These are phyloP conservation scores for Turnera subulata DNA, from an alignment of 345 rosid genomes.

Conservation along the genomic window DNA sequence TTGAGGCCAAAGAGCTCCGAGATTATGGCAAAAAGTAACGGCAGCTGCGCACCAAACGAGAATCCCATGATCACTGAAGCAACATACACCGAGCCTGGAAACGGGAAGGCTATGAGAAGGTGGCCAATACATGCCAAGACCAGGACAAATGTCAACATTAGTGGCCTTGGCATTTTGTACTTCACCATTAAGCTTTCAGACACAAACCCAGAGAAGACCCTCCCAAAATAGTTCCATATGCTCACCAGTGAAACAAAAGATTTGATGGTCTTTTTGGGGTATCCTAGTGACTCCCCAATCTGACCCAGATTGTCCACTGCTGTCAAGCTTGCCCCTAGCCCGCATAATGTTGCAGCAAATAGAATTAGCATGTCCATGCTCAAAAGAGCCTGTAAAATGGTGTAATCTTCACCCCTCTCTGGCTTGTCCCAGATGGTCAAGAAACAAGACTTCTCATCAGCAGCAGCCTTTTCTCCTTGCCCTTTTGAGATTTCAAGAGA, in stretches of 20 bases:
- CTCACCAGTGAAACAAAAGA: slow-evolving; percentile 76
- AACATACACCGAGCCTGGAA: slow-evolving; percentile 56
- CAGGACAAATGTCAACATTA: slow-evolving; percentile 69
- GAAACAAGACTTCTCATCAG: slow-evolving; percentile 48
- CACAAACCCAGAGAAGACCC: slow-evolving; percentile 79
- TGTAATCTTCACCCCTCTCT: slow-evolving; percentile 82
- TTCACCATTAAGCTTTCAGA: slow-evolving; percentile 54
- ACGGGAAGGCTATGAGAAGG: slow-evolving; percentile 70
- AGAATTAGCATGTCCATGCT: slow-evolving; percentile 69
- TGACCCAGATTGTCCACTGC: slow-evolving; percentile 88
- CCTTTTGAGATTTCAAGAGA: background rate
- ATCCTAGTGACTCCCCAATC: slow-evolving; percentile 85
- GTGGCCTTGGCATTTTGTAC: slow-evolving; percentile 64
- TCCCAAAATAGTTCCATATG: slow-evolving; percentile 86
- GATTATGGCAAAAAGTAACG: slow-evolving; percentile 67
- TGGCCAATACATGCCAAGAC: slow-evolving; percentile 53
- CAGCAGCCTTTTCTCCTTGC: slow-evolving; percentile 16
- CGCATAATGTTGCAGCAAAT: slow-evolving; percentile 62
- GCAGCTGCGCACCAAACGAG: slow-evolving; percentile 73
- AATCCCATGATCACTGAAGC: slow-evolving; percentile 78
- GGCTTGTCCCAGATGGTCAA: slow-evolving; percentile 49
- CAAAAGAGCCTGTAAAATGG: slow-evolving; percentile 68
- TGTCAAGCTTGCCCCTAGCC: slow-evolving; percentile 73
- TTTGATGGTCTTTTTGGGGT: slow-evolving; percentile 50
- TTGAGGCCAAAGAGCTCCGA: slow-evolving; percentile 88